Percentiles rank a stretch among this genome's conserved stretches.
Conservation (phyloP, 2,329 filamentous ascomycete genomes). For the Colletotrichum brevisporum region DNA sequence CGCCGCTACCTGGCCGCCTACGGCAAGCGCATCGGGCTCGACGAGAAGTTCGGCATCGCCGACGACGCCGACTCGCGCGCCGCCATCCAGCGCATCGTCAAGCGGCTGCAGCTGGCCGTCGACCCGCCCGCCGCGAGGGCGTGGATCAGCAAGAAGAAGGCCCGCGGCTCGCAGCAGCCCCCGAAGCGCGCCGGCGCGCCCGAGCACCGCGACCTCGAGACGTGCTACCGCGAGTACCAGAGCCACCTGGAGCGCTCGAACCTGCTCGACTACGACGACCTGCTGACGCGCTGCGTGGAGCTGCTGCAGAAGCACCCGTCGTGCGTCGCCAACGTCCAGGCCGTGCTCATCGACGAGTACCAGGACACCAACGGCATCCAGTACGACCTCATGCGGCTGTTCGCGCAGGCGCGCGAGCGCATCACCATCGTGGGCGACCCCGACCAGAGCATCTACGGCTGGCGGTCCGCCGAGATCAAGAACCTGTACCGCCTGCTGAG, state of each 20-base stretch:
- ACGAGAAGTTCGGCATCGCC: slow-evolving; percentile 89
- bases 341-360: slow-evolving; percentile 96
- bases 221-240: slow-evolving; percentile 83
- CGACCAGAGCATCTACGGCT: slow-evolving; percentile 98
- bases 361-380: slow-evolving; percentile 97
- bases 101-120: slow-evolving; percentile 76
- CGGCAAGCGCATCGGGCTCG: slow-evolving; percentile 85
- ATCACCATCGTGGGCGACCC: slow-evolving; percentile 97
- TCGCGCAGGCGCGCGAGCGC: slow-evolving; percentile 79
- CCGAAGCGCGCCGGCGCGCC: slow-evolving; percentile 44
- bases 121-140: slow-evolving; percentile 79
- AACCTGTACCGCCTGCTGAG: slow-evolving; percentile 85
- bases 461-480: slow-evolving; percentile 91
- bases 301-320: slow-evolving; percentile 80
- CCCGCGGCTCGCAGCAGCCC: slow-evolving; percentile 62
- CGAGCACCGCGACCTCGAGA: slow-evolving; percentile 73
- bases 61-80: slow-evolving; percentile 85
- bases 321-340: slow-evolving; percentile 90
- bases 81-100: slow-evolving; percentile 86
- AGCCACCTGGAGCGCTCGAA: slow-evolving; percentile 81
- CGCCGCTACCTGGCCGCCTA: slow-evolving; percentile 87
- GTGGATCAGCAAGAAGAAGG: slow-evolving; percentile 81
- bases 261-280: slow-evolving; percentile 93
- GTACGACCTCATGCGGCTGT: slow-evolving; percentile 92
- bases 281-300: slow-evolving; percentile 86